A percentile compares a stretch with the other conserved stretches of the same genome.
Conservation (phyloP, 2,329 filamentous ascomycete species). For the Parastagonospora avenae region DNA sequence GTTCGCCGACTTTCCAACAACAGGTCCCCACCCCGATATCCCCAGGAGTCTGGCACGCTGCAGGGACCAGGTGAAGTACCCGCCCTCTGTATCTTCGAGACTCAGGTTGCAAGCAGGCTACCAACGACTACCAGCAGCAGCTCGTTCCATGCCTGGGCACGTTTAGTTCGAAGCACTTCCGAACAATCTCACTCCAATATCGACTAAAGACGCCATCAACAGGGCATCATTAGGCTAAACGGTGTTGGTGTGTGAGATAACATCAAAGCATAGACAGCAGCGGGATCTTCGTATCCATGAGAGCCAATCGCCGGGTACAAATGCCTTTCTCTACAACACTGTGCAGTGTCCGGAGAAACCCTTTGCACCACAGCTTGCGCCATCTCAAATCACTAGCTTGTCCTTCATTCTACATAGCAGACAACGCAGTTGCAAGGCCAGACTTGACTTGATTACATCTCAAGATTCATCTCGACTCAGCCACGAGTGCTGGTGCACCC, state of each 20-base stretch:
- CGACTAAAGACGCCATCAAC: slow-evolving; percentile 5
- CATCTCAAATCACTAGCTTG: too few species aligned
- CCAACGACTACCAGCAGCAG: not conserved
- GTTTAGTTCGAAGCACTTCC: not conserved
- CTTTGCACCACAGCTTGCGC: too few species aligned
- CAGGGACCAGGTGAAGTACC: too few species aligned
- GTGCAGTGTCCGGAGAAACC: not conserved
- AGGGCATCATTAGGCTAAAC: slow-evolving; percentile 10
- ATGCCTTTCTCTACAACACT: not conserved
- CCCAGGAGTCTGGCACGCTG: too few species aligned
- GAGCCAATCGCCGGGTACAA: slow-evolving; percentile 1
- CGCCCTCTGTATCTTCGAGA: too few species aligned
- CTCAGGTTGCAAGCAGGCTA: too few species aligned
- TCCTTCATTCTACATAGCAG: too few species aligned
- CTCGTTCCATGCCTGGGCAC: not conserved
- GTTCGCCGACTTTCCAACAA: not conserved
- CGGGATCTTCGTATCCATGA: not conserved
- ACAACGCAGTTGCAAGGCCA: too few species aligned
- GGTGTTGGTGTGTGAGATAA: slow-evolving; percentile 1
- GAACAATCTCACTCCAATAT: slow-evolving; percentile 19
- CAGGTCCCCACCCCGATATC: too few species aligned
- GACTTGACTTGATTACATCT: too few species aligned
- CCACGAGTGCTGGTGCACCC: slow-evolving; percentile 8
- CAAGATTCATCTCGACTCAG: too few species aligned
- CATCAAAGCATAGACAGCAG: not conserved